Conservation (phyloP, 1,139 yeast genomes). For the Insectozyma bohioensis region DNA sequence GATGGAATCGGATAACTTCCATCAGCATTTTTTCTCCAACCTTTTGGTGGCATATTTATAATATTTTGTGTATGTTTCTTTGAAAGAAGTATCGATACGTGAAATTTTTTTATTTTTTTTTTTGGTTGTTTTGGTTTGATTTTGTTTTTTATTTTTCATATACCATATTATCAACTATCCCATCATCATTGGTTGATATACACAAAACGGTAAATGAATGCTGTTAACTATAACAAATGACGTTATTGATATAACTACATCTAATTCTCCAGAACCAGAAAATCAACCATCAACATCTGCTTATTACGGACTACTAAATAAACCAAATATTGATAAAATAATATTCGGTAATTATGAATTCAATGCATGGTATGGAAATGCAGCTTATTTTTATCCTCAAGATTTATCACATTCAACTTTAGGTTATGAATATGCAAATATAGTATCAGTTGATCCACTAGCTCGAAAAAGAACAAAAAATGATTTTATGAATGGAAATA, state of each 20-base stretch:
- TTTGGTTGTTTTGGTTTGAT: constrained; percentile 1
- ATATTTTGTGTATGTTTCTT: no score
- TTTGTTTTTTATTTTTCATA: constrained; percentile 1
- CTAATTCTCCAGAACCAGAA: constrained; percentile 5
- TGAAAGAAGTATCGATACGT: not conserved
- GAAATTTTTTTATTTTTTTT: not conserved
- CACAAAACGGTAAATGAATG: constrained; percentile 4
- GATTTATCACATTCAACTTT: constrained; percentile 25
- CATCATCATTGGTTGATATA: not conserved
- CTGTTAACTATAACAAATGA: constrained; percentile 1
- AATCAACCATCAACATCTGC: constrained; percentile 16
- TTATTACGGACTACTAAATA: constrained; percentile 59
- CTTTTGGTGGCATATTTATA: constrained; percentile 74
- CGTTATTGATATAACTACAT: not conserved
- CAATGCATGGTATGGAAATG: constrained; percentile 83
- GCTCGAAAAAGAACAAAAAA: constrained; percentile 14
- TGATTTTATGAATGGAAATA: constrained; percentile 8
- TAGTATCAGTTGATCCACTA: constrained; percentile 21
- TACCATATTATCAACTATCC: not conserved
- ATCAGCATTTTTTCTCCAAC: constrained; percentile 77
- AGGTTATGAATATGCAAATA: constrained; percentile 26
- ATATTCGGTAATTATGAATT: constrained; percentile 65
- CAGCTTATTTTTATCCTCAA: constrained; percentile 59
- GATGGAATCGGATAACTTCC: constrained; percentile 57
- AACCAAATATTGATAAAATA: constrained; percentile 63